A percentile compares a stretch with the other conserved stretches of the same genome.
These are phyloP conservation scores for Syncephalastrum racemosum DNA, from an alignment of 371 early-diverging fungal genomes.

Conservation along the genomic window DNA sequence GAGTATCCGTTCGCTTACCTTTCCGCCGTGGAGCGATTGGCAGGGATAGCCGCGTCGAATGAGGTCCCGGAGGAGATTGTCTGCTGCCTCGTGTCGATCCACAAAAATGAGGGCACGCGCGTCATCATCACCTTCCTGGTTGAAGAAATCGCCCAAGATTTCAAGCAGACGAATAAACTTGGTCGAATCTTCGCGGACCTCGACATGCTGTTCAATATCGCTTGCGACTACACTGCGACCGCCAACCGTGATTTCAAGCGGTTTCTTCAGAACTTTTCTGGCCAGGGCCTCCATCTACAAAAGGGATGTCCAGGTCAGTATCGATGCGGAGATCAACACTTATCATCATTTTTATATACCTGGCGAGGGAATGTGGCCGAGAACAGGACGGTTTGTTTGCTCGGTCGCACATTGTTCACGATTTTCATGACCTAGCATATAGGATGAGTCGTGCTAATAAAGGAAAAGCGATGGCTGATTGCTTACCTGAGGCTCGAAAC, in stretches of 20 bases:
- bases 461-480: not conserved
- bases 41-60: conserved; percentile 90
- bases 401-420: conserved; percentile 94
- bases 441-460: not conserved
- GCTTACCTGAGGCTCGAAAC: conserved; percentile 94
- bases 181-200: conserved; percentile 81
- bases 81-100: conserved; percentile 94
- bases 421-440: conserved; percentile 86
- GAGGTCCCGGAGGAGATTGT: conserved; percentile 83
- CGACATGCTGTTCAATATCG: conserved; percentile 90
- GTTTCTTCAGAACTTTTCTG: conserved; percentile 85
- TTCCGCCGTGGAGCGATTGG: conserved; percentile 94
- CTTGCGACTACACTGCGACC: conserved; percentile 87
- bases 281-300: conserved; percentile 93
- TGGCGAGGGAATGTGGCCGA: conserved; percentile 97
- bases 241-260: conserved; percentile 94
- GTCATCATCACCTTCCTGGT: conserved; percentile 58
- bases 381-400: conserved; percentile 90
- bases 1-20: conserved; percentile 39
- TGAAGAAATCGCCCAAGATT: conserved; percentile 81
- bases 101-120: conserved; percentile 89
- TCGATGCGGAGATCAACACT: not conserved
- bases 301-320: not conserved
- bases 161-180: conserved; percentile 89
- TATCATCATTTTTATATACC: conserved; percentile 26